Evolutionary conservation across 495 filamentous ascomycete species (phyloP), one percentile per base, ranked within the genome.

Genomic region (Penicillium lividum): DNA sequence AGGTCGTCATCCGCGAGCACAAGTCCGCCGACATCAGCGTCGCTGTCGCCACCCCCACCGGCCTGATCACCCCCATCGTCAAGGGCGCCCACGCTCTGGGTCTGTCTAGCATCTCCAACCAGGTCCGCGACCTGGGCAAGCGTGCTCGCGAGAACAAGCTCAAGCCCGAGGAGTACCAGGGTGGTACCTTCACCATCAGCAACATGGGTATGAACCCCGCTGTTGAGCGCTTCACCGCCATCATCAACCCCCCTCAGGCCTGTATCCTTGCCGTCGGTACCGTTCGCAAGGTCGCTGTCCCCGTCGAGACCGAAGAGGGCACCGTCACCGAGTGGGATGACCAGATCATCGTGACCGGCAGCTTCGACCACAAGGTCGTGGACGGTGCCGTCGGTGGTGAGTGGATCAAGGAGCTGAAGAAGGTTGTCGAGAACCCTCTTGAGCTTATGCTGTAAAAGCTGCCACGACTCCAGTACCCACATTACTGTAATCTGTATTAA

Each of bases 191-290:
- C 79, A 97, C 93, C 71, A 99, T 99, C 79, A 93, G 89, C 79
- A 99, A 99, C 86, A 97, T 99, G 95, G 95, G 95, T 72, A 98
- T 98, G 94, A 99, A 99, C 83, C 66, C 86, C 9, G 95, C 95
- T 38, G 86, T 99, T 60, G 92, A 97, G 71, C 86, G 91, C 63
- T 99, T 99, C 82, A 97, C 95, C n/a, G 95, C 95, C 61, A 89
- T 99, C 70, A 97, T 99, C 84, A 99, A 99, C 83, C 95, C 95
- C 47, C 95, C 95, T 31, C 94, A 98, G 80, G 93, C 95, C 44
- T 87, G 84, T 68, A 99, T 99, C 74, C 83, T 99, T 56, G 95
- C 95, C 46, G 91, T 99, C 51, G 95, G 95, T 58, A 93, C 91
- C 55, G 88, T 88, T 59, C 89, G 90, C 80, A 98, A 97, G 87